Percentiles rank a stretch among this genome's conserved stretches.
These are phyloP conservation scores for Rhododendron henanense DNA, from an alignment of 148 eudicot genomes.

Conservation along the genomic window DNA sequence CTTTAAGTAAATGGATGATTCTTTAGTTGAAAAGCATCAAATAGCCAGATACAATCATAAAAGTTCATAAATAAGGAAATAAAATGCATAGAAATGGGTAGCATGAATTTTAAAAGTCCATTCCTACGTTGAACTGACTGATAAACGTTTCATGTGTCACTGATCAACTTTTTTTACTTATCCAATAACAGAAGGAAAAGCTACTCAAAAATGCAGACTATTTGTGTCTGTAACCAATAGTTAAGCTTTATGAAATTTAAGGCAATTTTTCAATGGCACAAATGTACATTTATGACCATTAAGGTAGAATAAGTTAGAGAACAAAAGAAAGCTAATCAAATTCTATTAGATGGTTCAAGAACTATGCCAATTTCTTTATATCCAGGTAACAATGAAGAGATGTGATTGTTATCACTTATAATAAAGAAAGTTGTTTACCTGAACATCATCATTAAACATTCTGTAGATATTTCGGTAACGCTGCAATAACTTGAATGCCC, in stretches of 20 bases:
- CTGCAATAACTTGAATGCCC: slow-evolving; percentile 94
- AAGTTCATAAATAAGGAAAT: background rate
- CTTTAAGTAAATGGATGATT: background rate
- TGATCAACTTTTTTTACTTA: background rate
- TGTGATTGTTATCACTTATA: background rate
- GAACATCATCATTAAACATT: slow-evolving; percentile 98
- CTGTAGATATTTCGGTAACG: slow-evolving; percentile 85
- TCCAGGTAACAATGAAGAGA: background rate
- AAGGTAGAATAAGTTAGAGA: background rate
- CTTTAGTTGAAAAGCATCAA: background rate
- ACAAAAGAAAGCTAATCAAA: background rate
- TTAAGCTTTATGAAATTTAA: background rate
- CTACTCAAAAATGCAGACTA: background rate
- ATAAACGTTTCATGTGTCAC: background rate
- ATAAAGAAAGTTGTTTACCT: slow-evolving; percentile 37
- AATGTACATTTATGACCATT: background rate
- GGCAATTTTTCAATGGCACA: background rate
- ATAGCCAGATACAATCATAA: background rate
- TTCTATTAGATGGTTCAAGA: background rate
- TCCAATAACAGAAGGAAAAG: background rate
- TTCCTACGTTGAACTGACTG: background rate
- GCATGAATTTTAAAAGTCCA: background rate
- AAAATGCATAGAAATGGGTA: background rate
- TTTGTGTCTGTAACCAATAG: background rate
- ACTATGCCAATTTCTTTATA: background rate